A percentile compares a stretch with the other conserved stretches of the same genome.
phyloP scores from a whole-genome alignment of 805 yeast species.

The Sugiyamaella smithiae region DNA sequence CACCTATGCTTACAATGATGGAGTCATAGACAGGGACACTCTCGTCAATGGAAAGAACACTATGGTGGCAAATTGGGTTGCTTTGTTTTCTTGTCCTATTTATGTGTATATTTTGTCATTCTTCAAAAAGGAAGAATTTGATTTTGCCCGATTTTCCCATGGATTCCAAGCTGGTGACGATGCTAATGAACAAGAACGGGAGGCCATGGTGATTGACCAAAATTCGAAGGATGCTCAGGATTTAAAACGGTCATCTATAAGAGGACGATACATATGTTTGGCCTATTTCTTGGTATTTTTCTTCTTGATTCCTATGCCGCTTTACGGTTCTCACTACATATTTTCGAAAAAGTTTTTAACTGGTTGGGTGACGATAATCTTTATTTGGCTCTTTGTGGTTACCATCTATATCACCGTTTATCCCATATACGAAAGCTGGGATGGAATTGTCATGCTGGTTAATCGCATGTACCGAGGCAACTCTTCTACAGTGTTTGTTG shows the following conservation, averaged over 20 bases:
- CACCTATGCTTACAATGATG: constrained; percentile 28
- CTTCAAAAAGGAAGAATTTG: constrained; percentile 34
- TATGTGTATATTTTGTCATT: constrained; percentile 14
- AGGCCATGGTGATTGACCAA: constrained; percentile 23
- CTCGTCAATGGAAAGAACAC: constrained; percentile 27
- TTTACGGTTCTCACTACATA: constrained; percentile 77
- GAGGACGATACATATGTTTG: constrained; percentile 58
- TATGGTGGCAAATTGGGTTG: constrained; percentile 32
- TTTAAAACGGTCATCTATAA: constrained; percentile 54
- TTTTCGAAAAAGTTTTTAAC: constrained; percentile 75
- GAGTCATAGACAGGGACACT: constrained; percentile 30
- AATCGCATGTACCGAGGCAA: constrained; percentile 1
- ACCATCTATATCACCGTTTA: constrained; percentile 55
- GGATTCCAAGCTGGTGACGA: constrained; percentile 41
- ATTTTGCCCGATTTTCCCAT: constrained; percentile 53
- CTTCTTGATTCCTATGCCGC: constrained; percentile 88
- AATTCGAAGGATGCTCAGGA: constrained; percentile 47
- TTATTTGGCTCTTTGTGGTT: constrained; percentile 68
- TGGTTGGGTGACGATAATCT: constrained; percentile 81
- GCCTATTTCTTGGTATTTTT: constrained; percentile 60
- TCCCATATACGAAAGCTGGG: constrained; percentile 74
- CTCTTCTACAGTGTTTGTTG: neutral
- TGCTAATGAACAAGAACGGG: constrained; percentile 38
- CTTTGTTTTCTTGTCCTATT: constrained; percentile 29
- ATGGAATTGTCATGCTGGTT: constrained; percentile 16